Conservation (phyloP, 2,329 filamentous ascomycete species). For the Fusarium sp. region DNA sequence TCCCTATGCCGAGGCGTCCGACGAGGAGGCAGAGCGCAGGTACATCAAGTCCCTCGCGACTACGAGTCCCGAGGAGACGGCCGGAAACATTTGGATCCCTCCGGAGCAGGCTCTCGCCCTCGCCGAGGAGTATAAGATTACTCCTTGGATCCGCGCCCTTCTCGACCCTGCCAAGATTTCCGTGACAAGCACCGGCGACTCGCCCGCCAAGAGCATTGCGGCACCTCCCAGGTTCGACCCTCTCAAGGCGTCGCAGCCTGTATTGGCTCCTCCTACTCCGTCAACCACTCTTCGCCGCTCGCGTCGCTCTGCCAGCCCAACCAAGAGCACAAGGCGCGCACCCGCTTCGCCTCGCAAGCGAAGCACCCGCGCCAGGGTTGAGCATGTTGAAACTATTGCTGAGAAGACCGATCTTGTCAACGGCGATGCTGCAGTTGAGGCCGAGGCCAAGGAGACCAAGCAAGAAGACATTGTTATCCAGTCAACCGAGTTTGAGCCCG, state of each 20-base stretch:
- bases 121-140: conserved; percentile 87
- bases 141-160: conserved; percentile 89
- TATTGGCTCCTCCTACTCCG: conserved; percentile 62
- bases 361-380: conserved; percentile 57
- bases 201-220: conserved; percentile 78
- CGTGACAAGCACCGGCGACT: conserved; percentile 67
- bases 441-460: conserved; percentile 44
- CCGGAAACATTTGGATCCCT: conserved; percentile 96
- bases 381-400: conserved; percentile 49
- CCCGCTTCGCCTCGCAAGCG: conserved; percentile 67
- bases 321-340: conserved; percentile 60
- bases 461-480: conserved; percentile 55
- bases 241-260: conserved; percentile 54
- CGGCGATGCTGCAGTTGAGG: conserved; percentile 31
- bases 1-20: conserved; percentile 76
- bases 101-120: conserved; percentile 83
- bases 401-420: conserved; percentile 48
- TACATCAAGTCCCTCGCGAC: conserved; percentile 86
- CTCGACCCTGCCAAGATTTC: conserved; percentile 86
- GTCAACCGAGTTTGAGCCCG: conserved; percentile 62
- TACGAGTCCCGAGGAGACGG: conserved; percentile 90
- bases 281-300: conserved; percentile 59
- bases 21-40: conserved; percentile 80
- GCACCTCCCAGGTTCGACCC: conserved; percentile 84
- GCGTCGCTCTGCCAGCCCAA: conserved; percentile 68